phyloP scores from a whole-genome alignment of 192 early-diverging fungal species.

The Backusella australiensis region DNA sequence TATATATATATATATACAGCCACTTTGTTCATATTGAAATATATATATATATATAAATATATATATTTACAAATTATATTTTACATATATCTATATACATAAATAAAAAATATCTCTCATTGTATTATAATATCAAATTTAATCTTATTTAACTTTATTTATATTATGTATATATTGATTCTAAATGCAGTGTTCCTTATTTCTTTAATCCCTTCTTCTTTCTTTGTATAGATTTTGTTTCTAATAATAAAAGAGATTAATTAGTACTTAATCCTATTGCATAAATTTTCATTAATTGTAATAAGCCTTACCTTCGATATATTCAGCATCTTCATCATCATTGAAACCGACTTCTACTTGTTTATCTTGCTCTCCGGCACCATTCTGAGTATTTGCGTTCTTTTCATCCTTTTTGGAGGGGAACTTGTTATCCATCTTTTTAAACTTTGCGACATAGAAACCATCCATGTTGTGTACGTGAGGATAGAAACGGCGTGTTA shows the following conservation, averaged over 20 bases:
- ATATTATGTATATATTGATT: background rate
- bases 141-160: slow-evolving; percentile 1
- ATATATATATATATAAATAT: background rate
- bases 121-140: slow-evolving; percentile 9
- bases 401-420: slow-evolving; percentile 44
- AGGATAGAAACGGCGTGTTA: slow-evolving; percentile 92
- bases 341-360: slow-evolving; percentile 47
- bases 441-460: slow-evolving; percentile 98
- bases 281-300: background rate
- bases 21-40: background rate
- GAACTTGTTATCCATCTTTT: slow-evolving; percentile 89
- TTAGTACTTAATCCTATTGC: background rate
- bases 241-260: background rate
- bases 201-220: slow-evolving; percentile 19
- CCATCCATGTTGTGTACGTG: slow-evolving; percentile 99
- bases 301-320: slow-evolving; percentile 43
- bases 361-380: slow-evolving; percentile 32
- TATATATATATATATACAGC: background rate
- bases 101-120: background rate
- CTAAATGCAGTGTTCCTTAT: slow-evolving; percentile 1
- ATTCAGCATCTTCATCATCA: slow-evolving; percentile 58
- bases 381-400: slow-evolving; percentile 38
- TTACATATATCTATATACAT: background rate
- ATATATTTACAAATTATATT: no score
- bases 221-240: slow-evolving; percentile 11